A percentile compares a stretch with the other conserved stretches of the same genome.
Evolutionary conservation across 208 protist genomes (phyloP).

Genomic region (Naegleria lovaniensis): DNA sequence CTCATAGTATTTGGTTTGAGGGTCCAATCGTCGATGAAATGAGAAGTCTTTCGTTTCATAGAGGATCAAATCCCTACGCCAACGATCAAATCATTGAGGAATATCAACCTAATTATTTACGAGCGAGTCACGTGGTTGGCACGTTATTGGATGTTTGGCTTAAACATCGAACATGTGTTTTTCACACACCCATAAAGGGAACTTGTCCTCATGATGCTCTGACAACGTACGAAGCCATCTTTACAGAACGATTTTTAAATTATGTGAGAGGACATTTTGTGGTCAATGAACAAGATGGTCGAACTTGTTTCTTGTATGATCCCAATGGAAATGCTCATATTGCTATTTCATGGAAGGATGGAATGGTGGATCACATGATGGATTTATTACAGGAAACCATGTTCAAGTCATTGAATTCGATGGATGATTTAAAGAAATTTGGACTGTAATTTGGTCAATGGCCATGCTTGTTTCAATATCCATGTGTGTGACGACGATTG

Average conservation of each 20-base stretch:
- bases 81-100: background rate
- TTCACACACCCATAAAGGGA: background rate
- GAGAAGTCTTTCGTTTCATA: background rate
- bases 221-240: background rate
- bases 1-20: background rate
- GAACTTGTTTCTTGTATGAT: background rate
- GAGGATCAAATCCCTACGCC: background rate
- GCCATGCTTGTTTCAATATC: too few relatives aligned
- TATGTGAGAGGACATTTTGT: background rate
- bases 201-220: slow-evolving; percentile 5
- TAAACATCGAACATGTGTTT: background rate
- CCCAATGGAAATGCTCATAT: background rate
- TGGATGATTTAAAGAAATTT: too few relatives aligned
- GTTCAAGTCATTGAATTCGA: background rate
- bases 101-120: background rate
- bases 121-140: background rate
- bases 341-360: background rate
- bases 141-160: background rate
- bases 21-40: background rate
- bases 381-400: background rate
- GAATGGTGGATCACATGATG: background rate
- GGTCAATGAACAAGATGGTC: background rate
- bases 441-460: too few relatives aligned
- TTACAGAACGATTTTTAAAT: background rate
- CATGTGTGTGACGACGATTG: too few relatives aligned